phyloP scores from a whole-genome alignment of 495 filamentous ascomycete species.

The Trichocladium antarcticum region DNA sequence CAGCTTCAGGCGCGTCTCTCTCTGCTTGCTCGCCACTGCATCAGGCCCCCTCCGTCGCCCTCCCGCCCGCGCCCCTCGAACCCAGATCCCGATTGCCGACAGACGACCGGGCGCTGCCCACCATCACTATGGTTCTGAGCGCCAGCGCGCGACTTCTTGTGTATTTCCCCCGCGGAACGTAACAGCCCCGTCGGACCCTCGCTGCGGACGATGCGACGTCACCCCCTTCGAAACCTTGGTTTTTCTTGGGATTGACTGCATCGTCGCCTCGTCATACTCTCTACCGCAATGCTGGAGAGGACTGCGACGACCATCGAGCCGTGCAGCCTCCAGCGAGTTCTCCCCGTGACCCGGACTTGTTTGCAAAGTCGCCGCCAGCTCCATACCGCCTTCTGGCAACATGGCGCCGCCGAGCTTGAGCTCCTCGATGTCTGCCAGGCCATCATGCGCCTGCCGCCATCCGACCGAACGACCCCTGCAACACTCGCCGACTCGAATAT shows the following conservation, averaged over 20 bases:
- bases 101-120: not conserved
- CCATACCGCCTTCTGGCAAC: conserved; percentile 55
- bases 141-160: not conserved
- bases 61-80: too few relatives aligned
- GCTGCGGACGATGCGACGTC: conserved; percentile 4
- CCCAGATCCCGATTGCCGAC: not conserved
- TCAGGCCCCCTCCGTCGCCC: too few relatives aligned
- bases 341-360: conserved; percentile 45
- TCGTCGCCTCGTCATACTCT: not conserved
- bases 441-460: conserved; percentile 21
- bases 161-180: not conserved
- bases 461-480: conserved; percentile 6
- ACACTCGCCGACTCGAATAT: conserved; percentile 10
- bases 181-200: not conserved
- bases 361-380: conserved; percentile 49
- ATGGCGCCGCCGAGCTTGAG: conserved; percentile 49
- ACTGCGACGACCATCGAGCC: conserved; percentile 66
- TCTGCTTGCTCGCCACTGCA: too few relatives aligned
- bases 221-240: not conserved
- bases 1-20: not conserved
- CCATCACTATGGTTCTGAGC: not conserved
- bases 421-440: conserved; percentile 39
- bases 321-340: conserved; percentile 53
- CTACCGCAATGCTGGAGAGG: conserved; percentile 66
- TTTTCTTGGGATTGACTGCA: not conserved